Evolutionary conservation across 2,329 filamentous ascomycete genomes (phyloP), one percentile per base, ranked within the genome.

Genomic region (Botrytis squamosa): DNA sequence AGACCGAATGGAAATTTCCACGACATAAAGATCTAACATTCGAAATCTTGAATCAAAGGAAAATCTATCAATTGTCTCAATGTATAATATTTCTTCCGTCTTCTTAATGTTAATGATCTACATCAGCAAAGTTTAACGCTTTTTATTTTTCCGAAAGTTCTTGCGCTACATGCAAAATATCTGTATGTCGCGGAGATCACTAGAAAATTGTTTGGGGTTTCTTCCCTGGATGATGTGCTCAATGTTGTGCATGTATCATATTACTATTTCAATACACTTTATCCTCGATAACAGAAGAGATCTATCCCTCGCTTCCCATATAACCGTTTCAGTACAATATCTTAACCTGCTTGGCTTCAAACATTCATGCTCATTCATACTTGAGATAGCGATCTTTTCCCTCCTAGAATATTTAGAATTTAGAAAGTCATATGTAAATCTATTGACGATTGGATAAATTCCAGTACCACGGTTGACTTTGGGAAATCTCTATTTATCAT

Each of bases 391-490:
- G n/a, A 42, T 20, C 4, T 42, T 33, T 22, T 18, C 14, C 49
- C 44, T 52, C 33, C 7, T 7, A n/a, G 25, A n/a, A 25, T 52
- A 25, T 16, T 9, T n/a, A 40, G n/a, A 14, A 55, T 42, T 14
- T 16, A 4, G 5, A 68, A 57, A 57, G 49, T 12, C 25, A 55
- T 29, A 18, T 33, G 52, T 25, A 18, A 22, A 57, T 68, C n/a
- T 25, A n/a, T 20, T 33, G n/a, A 42, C 57, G 9, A 12, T 16
- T 68, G 36, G 10, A 42, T 7, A 57, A 42, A 57, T 42, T 57
- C 66, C 66, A 18, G 49, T 42, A 68, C 66, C 66, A 68, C 66
- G 38, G 36, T 68, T 68, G 36, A 22, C 49, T 25, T 42, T 42
- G n/a, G 18, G 5, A 22, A 42, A 22, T 57, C 33, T n/a, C 18